These are phyloP conservation scores for Leishmania lainsoni DNA, from an alignment of 208 protist species.

Conservation along the genomic window DNA sequence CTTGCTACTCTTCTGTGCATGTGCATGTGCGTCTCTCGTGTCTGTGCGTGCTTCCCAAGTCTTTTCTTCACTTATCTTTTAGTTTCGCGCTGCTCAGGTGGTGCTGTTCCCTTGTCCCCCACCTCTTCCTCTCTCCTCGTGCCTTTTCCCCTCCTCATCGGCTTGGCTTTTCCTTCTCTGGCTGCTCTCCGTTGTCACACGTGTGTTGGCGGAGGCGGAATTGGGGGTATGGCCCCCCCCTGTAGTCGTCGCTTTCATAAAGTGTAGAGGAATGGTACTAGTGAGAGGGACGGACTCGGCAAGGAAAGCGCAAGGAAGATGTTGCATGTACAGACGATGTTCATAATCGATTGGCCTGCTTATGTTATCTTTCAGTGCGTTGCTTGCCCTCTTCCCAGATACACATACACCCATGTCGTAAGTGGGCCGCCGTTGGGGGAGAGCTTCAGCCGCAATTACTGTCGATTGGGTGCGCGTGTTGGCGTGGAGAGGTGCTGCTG, in stretches of 20 bases:
- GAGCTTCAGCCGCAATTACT: background rate
- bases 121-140: background rate
- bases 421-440: background rate
- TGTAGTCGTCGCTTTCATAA: background rate
- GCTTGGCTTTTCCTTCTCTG: background rate
- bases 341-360: background rate
- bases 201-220: background rate
- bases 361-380: background rate
- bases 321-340: slow-evolving; percentile 11
- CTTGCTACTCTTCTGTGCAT: background rate
- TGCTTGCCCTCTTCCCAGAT: background rate
- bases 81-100: background rate
- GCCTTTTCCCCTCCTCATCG: background rate
- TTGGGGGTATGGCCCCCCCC: background rate
- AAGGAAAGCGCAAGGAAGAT: background rate
- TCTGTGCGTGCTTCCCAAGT: slow-evolving; percentile 2
- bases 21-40: slow-evolving; percentile 1
- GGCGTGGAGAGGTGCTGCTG: background rate
- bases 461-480: background rate
- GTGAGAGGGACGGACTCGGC: background rate
- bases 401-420: background rate
- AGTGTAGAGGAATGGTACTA: background rate
- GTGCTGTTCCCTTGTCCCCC: background rate
- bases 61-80: background rate
- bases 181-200: background rate